These are phyloP conservation scores for Stipa capillata DNA, from an alignment of 176 grass and related monocot genomes.

Conservation along the genomic window DNA sequence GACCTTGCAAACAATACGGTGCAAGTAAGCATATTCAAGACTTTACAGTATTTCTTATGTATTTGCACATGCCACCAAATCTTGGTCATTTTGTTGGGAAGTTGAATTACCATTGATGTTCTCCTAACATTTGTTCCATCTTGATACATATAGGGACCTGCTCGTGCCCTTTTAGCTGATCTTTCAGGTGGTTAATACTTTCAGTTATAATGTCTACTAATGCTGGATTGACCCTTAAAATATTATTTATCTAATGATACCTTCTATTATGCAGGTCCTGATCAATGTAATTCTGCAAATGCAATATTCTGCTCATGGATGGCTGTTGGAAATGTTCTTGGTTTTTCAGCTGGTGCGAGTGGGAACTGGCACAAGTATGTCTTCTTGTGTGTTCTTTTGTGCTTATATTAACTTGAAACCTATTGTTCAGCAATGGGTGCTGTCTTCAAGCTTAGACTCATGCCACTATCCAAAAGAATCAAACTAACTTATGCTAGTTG, in stretches of 20 bases:
- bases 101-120: not conserved
- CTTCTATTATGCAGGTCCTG: constrained; percentile 42
- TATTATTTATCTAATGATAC: not conserved
- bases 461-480: not conserved
- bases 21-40: constrained; percentile 56
- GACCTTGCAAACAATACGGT: constrained; percentile 99
- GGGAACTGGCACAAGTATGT: constrained; percentile 83
- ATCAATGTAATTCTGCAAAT: constrained; percentile 94
- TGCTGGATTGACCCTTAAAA: not conserved
- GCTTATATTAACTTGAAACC: not conserved
- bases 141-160: constrained; percentile 59
- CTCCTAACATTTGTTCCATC: constrained; percentile 3
- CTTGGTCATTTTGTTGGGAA: not conserved
- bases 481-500: constrained; percentile 9
- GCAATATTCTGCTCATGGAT: constrained; percentile 99
- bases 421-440: not conserved
- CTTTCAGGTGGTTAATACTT: constrained; percentile 64
- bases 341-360: constrained; percentile 80
- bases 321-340: constrained; percentile 88
- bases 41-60: not conserved
- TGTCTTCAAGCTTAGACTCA: not conserved
- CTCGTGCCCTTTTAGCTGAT: constrained; percentile 89
- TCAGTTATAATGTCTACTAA: not conserved
- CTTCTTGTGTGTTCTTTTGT: not conserved
- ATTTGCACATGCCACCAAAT: not conserved